Evolutionary conservation across 1,284 basidiomycete genomes (phyloP).

Genomic region (Rhizopogon parksii): DNA sequence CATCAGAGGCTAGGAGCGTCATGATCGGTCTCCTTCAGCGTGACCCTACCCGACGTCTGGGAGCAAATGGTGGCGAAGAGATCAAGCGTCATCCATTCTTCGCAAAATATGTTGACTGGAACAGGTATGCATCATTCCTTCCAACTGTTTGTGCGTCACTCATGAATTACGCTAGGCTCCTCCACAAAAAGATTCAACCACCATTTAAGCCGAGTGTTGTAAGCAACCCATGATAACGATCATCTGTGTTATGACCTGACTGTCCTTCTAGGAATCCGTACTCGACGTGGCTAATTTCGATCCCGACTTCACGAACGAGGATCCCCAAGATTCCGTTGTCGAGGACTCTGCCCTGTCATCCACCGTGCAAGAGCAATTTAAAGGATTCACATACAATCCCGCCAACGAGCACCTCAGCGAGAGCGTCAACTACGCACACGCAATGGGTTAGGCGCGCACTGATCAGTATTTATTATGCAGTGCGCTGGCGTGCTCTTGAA

Average conservation of each 20-base stretch:
- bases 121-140: slow-evolving; percentile 36
- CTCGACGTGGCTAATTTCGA: slow-evolving; percentile 89
- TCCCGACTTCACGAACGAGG: slow-evolving; percentile 89
- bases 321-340: slow-evolving; percentile 90
- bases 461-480: neutral
- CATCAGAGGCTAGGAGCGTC: slow-evolving; percentile 82
- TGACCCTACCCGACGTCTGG: slow-evolving; percentile 81
- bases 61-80: slow-evolving; percentile 90
- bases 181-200: slow-evolving; percentile 95
- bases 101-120: slow-evolving; percentile 90
- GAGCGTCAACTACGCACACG: slow-evolving; percentile 56
- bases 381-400: slow-evolving; percentile 80
- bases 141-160: neutral
- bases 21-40: slow-evolving; percentile 86
- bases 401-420: slow-evolving; percentile 75
- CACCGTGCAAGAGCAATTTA: slow-evolving; percentile 93
- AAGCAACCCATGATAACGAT: slow-evolving; percentile 26
- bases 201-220: slow-evolving; percentile 98
- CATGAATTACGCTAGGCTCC: slow-evolving; percentile 42
- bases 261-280: slow-evolving; percentile 56
- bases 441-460: slow-evolving; percentile 18
- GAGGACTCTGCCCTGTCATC: slow-evolving; percentile 87
- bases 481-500: slow-evolving; percentile 1
- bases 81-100: slow-evolving; percentile 98
- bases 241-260: neutral